Evolutionary conservation across 2,329 filamentous ascomycete genomes (phyloP).

Genomic region (Didymella arachidicola): DNA sequence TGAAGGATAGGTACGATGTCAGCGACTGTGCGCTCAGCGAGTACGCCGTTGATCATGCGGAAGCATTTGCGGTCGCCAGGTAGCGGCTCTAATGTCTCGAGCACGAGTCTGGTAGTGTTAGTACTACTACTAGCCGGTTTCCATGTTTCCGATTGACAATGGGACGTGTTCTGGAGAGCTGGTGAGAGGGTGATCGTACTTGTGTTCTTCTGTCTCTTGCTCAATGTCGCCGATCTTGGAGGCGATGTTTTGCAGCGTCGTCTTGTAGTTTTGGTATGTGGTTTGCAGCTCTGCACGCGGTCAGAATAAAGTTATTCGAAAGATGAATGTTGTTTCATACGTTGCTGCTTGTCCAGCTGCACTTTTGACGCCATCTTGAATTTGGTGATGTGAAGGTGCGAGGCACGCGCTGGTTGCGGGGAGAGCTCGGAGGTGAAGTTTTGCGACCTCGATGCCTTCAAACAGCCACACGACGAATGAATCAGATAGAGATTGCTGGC

Average conservation of each 20-base stretch:
- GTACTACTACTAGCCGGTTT: slow-evolving; percentile 3
- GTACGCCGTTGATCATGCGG: slow-evolving; percentile 96
- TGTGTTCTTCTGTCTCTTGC: slow-evolving; percentile 97
- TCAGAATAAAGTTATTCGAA: slow-evolving; percentile 7
- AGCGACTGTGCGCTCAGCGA: slow-evolving; percentile 91
- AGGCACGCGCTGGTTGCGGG: slow-evolving; percentile 27
- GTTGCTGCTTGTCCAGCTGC: slow-evolving; percentile 76
- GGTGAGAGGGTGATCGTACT: slow-evolving; percentile 65
- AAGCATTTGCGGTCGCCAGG: slow-evolving; percentile 92
- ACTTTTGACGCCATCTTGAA: slow-evolving; percentile 59
- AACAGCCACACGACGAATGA: neutral
- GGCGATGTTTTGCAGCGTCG: slow-evolving; percentile 85
- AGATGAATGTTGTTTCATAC: slow-evolving; percentile 51
- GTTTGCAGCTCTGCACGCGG: slow-evolving; percentile 72
- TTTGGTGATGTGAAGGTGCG: slow-evolving; percentile 5
- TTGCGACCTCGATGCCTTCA: neutral
- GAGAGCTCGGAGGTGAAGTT: slow-evolving; percentile 29
- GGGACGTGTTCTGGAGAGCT: neutral
- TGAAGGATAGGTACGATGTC: slow-evolving; percentile 90
- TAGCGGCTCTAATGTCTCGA: slow-evolving; percentile 88
- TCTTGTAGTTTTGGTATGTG: slow-evolving; percentile 80
- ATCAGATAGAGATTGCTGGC: too few relatives aligned
- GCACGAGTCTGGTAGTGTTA: slow-evolving; percentile 74
- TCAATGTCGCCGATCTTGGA: slow-evolving; percentile 98
- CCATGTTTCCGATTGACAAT: neutral